These are phyloP conservation scores for Coemansia sp. DNA, from an alignment of 192 early-diverging fungal species.

Conservation along the genomic window DNA sequence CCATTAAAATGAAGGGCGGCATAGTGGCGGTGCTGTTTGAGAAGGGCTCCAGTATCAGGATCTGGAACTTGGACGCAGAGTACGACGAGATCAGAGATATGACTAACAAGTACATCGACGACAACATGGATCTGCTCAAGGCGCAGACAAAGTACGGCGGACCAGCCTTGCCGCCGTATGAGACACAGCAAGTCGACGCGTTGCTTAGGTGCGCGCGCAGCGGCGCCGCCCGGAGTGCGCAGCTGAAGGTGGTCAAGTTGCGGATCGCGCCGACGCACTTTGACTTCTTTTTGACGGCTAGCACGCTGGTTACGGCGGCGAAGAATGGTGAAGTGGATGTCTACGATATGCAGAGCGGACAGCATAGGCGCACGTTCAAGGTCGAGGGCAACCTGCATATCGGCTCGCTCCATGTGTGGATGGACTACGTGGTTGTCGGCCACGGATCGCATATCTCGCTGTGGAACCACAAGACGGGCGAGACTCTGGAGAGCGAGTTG, in stretches of 20 bases:
- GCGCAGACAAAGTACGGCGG: conserved; percentile 41
- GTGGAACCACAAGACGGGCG: conserved; percentile 53
- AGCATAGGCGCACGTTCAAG: conserved; percentile 16
- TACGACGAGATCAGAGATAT: conserved; percentile 26
- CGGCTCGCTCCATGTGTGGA: conserved; percentile 42
- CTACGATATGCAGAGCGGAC: conserved; percentile 31
- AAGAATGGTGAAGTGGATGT: conserved; percentile 29
- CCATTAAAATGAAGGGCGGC: conserved; percentile 45
- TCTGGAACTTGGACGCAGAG: conserved; percentile 32
- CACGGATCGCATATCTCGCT: conserved; percentile 38
- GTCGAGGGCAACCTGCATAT: conserved; percentile 13
- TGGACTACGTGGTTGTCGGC: conserved; percentile 45
- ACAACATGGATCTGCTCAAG: conserved; percentile 22
- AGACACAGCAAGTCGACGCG: conserved; percentile 13
- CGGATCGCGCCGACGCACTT: conserved; percentile 26
- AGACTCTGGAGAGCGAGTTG: conserved; percentile 26
- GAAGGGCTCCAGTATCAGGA: conserved; percentile 15
- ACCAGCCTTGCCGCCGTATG: conserved; percentile 19
- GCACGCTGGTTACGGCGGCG: conserved; percentile 26
- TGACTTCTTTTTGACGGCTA: conserved; percentile 37
- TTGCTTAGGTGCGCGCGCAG: conserved; percentile 27
- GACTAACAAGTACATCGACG: conserved; percentile 23
- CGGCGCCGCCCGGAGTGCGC: conserved; percentile 2
- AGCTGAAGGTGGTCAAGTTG: conserved; percentile 17
- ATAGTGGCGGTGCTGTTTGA: conserved; percentile 34